Evolutionary conservation across 441 rosid genomes (phyloP).

Genomic region (Gossypium davidsonii): DNA sequence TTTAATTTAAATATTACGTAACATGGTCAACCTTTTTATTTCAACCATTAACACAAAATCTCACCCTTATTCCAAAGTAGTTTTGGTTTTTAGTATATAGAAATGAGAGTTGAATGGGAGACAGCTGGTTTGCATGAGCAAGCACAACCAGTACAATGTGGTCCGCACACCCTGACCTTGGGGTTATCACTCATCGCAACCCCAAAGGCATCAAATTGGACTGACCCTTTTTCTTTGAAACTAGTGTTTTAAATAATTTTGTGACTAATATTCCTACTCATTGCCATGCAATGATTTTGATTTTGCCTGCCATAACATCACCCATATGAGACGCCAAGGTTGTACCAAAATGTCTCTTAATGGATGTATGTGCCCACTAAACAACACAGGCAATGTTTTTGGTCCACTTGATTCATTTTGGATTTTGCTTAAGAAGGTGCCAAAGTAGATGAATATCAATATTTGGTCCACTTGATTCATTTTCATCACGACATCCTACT

Average conservation of each 20-base stretch:
- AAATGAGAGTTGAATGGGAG: not conserved
- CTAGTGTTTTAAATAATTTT: too few relatives aligned
- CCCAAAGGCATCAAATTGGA: not conserved
- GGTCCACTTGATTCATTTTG: not conserved
- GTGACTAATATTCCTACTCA: not conserved
- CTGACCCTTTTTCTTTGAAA: too few relatives aligned
- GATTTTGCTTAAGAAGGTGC: not conserved
- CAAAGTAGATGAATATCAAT: not conserved
- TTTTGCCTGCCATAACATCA: not conserved
- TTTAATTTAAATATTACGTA: too few relatives aligned
- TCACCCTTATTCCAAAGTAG: not conserved
- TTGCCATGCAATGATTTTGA: not conserved
- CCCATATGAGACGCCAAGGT: not conserved
- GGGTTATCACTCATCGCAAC: not conserved
- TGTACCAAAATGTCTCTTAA: not conserved
- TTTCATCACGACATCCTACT: not conserved
- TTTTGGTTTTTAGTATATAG: not conserved
- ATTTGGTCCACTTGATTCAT: not conserved
- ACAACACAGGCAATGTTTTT: not conserved
- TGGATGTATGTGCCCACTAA: not conserved
- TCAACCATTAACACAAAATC: too few relatives aligned
- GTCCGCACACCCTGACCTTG: not conserved
- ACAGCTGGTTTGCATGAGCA: constrained; percentile 26
- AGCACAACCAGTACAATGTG: not conserved
- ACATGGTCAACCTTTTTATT: too few relatives aligned